Evolutionary conservation across 2,329 filamentous ascomycete species (phyloP).

Genomic region (Cordyceps fumosorosea): DNA sequence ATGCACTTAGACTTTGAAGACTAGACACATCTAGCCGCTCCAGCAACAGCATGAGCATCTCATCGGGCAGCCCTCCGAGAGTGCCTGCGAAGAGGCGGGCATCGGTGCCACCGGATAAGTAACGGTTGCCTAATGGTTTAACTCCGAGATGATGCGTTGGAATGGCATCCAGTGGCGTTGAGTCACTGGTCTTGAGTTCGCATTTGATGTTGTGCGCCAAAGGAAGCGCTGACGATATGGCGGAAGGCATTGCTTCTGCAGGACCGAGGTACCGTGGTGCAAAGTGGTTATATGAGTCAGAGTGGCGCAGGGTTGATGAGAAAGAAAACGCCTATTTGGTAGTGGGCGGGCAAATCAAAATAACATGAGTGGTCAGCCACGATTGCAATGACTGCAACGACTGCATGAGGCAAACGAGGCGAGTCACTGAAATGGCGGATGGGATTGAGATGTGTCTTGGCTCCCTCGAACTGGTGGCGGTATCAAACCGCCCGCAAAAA

Average conservation of each 20-base stretch:
- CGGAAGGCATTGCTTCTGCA: not conserved
- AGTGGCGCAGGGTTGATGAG: not conserved
- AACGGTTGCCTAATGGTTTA: slow-evolving; percentile 81
- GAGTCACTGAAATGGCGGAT: not conserved
- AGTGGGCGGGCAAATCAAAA: not conserved
- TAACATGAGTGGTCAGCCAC: not conserved
- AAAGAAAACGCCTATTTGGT: not conserved
- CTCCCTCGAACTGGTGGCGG: too few species aligned
- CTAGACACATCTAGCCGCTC: slow-evolving; percentile 63
- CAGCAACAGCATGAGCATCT: slow-evolving; percentile 62
- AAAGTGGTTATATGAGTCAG: not conserved
- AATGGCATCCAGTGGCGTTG: slow-evolving; percentile 44
- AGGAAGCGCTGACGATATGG: not conserved
- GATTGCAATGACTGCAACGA: not conserved
- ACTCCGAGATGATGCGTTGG: slow-evolving; percentile 69
- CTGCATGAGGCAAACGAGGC: not conserved
- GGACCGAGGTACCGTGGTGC: not conserved
- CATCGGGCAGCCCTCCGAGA: slow-evolving; percentile 60
- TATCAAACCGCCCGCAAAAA: too few species aligned
- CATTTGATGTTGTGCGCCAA: not conserved
- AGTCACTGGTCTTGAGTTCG: not conserved
- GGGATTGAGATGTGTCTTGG: not conserved
- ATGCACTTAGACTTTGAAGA: slow-evolving; percentile 62
- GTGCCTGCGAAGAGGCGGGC: slow-evolving; percentile 59
- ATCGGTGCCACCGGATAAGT: slow-evolving; percentile 57